Percentiles rank a stretch among this genome's conserved stretches.
Conservation (phyloP, 2,329 filamentous ascomycete genomes). For the Colletotrichum tamarilloi region DNA sequence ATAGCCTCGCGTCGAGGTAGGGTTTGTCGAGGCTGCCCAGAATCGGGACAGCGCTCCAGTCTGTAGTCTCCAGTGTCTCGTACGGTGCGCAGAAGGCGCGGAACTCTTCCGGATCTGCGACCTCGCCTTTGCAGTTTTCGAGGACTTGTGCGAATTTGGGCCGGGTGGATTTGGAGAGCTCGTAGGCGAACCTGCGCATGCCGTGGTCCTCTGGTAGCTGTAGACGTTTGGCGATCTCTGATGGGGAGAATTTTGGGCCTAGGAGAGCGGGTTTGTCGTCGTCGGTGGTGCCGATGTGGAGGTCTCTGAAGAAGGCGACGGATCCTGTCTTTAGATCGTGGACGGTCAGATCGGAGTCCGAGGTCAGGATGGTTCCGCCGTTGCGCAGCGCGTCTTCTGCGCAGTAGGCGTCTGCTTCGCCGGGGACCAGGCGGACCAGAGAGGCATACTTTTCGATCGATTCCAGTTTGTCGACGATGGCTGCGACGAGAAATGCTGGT, state of each 20-base stretch:
- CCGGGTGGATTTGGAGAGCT: conserved; percentile 45
- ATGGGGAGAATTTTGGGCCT: conserved; percentile 42
- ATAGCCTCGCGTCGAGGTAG: conserved; percentile 51
- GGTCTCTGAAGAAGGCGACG: conserved; percentile 76
- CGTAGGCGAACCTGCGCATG: conserved; percentile 49
- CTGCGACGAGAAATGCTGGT: conserved; percentile 79
- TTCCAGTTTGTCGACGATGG: conserved; percentile 78
- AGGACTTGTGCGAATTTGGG: conserved; percentile 36
- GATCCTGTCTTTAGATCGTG: conserved; percentile 75
- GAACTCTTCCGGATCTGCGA: conserved; percentile 40
- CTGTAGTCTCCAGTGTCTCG: conserved; percentile 18
- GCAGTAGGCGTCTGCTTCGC: conserved; percentile 88
- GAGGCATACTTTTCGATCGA: conserved; percentile 52
- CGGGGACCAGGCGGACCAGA: conserved; percentile 73
- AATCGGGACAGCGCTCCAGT: conserved; percentile 26
- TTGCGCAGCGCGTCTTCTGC: conserved; percentile 69
- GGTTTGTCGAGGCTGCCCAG: conserved; percentile 6
- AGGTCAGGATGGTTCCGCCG: conserved; percentile 74
- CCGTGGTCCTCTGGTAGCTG: conserved; percentile 46
- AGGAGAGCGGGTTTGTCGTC: conserved; percentile 35
- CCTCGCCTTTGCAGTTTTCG: conserved; percentile 23
- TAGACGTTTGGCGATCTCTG: conserved; percentile 54
- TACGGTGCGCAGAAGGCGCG: conserved; percentile 47
- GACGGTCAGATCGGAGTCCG: conserved; percentile 88
- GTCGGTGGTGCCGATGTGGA: conserved; percentile 52